A percentile compares a stretch with the other conserved stretches of the same genome.
These are phyloP conservation scores for Corylus americana DNA, from an alignment of 306 rosid genomes.

Conservation along the genomic window DNA sequence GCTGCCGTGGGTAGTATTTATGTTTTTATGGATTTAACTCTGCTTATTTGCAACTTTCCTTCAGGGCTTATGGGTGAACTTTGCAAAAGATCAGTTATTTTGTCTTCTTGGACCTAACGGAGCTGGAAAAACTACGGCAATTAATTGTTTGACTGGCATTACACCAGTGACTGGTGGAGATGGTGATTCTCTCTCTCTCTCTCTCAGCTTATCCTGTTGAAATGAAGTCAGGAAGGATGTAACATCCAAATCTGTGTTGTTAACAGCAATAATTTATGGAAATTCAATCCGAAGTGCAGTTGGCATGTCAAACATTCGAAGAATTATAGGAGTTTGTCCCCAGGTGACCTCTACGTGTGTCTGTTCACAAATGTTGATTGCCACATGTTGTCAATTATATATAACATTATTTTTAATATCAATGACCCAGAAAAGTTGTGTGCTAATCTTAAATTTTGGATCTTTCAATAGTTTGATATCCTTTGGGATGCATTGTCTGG, in stretches of 20 bases:
- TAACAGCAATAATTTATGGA: conserved; percentile 76
- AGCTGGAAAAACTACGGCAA: conserved; percentile 92
- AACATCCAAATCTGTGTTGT: conserved; percentile 21
- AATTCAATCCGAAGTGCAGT: conserved; percentile 63
- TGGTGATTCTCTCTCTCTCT: conserved; percentile 45
- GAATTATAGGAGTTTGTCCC: conserved; percentile 83
- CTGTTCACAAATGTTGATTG: not conserved
- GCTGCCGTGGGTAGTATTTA: not conserved
- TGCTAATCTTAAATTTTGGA: conserved; percentile 22
- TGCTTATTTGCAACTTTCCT: conserved; percentile 27
- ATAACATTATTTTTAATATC: conserved; percentile 8
- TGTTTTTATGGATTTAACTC: conserved; percentile 9
- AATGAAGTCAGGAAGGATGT: conserved; percentile 14
- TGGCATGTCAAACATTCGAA: conserved; percentile 78
- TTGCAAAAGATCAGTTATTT: conserved; percentile 78
- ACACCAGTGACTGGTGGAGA: conserved; percentile 84
- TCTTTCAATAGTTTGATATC: conserved; percentile 65
- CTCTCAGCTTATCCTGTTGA: conserved; percentile 16
- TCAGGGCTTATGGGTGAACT: conserved; percentile 92
- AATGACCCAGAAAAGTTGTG: conserved; percentile 11
- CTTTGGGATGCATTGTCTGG: conserved; percentile 88
- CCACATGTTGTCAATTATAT: conserved; percentile 15
- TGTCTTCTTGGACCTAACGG: conserved; percentile 96
- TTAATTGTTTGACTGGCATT: conserved; percentile 87
- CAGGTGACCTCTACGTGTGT: conserved; percentile 59